These are phyloP conservation scores for Cladophialophora immunda DNA, from an alignment of 2,329 filamentous ascomycete species.

Conservation along the genomic window DNA sequence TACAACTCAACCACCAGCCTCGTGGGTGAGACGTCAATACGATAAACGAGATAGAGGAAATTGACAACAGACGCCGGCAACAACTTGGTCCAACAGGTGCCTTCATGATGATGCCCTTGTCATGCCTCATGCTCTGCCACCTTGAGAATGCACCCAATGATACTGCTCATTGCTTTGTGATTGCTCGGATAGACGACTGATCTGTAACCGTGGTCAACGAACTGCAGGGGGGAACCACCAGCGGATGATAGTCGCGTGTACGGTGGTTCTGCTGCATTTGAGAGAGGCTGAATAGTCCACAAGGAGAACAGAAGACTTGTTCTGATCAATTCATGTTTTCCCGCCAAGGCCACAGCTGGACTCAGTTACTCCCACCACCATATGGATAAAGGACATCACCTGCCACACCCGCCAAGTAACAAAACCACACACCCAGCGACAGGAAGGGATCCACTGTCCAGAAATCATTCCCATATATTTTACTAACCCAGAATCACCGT, in stretches of 20 bases:
- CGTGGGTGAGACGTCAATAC: background rate
- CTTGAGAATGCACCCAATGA: background rate
- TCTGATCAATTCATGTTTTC: background rate
- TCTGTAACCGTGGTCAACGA: background rate
- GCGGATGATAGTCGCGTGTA: background rate
- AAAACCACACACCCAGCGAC: background rate
- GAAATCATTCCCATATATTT: background rate
- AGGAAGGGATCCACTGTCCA: background rate
- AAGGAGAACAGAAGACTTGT: background rate
- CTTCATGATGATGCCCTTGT: background rate
- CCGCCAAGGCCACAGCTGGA: background rate
- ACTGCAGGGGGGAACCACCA: background rate
- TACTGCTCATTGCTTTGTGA: background rate
- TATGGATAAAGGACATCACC: background rate
- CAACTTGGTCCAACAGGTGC: background rate
- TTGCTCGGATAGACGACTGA: background rate
- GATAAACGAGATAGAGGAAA: background rate
- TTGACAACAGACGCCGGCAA: background rate
- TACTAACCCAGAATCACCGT: background rate
- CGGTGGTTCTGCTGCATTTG: background rate
- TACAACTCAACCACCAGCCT: conserved; percentile 4
- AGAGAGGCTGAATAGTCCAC: background rate
- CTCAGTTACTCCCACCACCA: background rate
- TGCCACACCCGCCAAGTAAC: background rate
- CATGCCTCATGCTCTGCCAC: background rate